These are phyloP conservation scores for Fusarium aywerte DNA, from an alignment of 2,329 filamentous ascomycete genomes.

Conservation along the genomic window DNA sequence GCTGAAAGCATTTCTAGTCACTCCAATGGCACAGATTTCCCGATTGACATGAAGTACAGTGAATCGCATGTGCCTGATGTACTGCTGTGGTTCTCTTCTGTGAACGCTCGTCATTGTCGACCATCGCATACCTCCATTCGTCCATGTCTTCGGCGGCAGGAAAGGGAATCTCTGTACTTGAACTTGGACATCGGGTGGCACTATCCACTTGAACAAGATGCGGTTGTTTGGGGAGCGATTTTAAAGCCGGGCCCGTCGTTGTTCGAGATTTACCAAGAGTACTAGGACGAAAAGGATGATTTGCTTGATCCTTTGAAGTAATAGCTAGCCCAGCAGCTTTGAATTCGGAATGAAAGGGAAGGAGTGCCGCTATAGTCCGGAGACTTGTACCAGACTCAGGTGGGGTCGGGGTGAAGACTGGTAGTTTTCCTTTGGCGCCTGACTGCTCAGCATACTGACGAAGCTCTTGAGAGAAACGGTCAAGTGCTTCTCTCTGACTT, in stretches of 20 bases:
- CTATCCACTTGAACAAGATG: constrained; percentile 48
- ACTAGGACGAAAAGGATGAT: constrained; percentile 17
- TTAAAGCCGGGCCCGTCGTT: constrained; percentile 4
- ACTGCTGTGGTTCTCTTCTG: constrained; percentile 32
- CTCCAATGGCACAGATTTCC: constrained; percentile 39
- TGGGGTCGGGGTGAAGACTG: constrained; percentile 54
- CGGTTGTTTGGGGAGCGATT: background rate
- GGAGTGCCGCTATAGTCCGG: constrained; percentile 63
- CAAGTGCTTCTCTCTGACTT: constrained; percentile 56
- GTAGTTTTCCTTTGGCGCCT: constrained; percentile 52
- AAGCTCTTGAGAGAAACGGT: constrained; percentile 50
- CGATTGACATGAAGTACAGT: constrained; percentile 49
- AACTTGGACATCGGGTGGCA: constrained; percentile 40
- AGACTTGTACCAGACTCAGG: constrained; percentile 57
- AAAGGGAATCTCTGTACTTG: constrained; percentile 50
- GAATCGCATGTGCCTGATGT: constrained; percentile 5
- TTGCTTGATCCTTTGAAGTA: constrained; percentile 61
- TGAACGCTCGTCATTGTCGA: constrained; percentile 46
- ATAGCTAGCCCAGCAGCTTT: constrained; percentile 65
- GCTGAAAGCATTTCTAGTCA: constrained; percentile 34
- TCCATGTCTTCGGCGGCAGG: constrained; percentile 45
- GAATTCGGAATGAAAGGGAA: constrained; percentile 66
- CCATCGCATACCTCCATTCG: constrained; percentile 51
- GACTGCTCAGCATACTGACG: constrained; percentile 50
- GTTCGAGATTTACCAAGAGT: constrained; percentile 24